Conservation (phyloP, 305 asterid species). For the Rubia tinctorum region DNA sequence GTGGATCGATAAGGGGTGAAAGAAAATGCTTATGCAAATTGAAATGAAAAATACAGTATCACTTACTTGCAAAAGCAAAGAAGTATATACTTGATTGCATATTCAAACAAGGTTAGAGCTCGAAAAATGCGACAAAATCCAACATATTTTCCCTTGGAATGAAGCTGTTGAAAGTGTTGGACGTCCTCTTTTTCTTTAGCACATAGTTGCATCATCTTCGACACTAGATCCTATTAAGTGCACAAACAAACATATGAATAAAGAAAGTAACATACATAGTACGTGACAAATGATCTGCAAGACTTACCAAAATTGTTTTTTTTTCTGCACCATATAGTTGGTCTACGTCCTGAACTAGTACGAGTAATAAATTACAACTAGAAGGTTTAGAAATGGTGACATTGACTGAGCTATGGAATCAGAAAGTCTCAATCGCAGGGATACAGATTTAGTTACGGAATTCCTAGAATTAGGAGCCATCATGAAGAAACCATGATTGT, state of each 20-base stretch:
- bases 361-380: slow-evolving; percentile 1
- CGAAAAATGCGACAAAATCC: slow-evolving; percentile 54
- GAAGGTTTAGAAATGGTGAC: slow-evolving; percentile 38
- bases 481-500: slow-evolving; percentile 62
- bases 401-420: slow-evolving; percentile 3
- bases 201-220: slow-evolving; percentile 46
- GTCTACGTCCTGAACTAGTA: slow-evolving; percentile 13
- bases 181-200: slow-evolving; percentile 27
- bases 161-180: slow-evolving; percentile 33
- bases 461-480: slow-evolving; percentile 59
- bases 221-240: slow-evolving; percentile 32
- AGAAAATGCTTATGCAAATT: no score
- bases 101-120: slow-evolving; percentile 55
- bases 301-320: slow-evolving; percentile 24
- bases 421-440: slow-evolving; percentile 34
- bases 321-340: slow-evolving; percentile 16
- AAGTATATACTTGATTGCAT: slow-evolving; percentile 26
- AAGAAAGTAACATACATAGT: background rate
- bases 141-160: slow-evolving; percentile 30
- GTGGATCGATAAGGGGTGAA: no score
- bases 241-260: background rate
- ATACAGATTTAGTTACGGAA: slow-evolving; percentile 20
- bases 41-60: no score
- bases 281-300: background rate
- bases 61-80: slow-evolving; percentile 14